Evolutionary conservation across 2,329 filamentous ascomycete genomes (phyloP).

Genomic region (Volutella citrinella): DNA sequence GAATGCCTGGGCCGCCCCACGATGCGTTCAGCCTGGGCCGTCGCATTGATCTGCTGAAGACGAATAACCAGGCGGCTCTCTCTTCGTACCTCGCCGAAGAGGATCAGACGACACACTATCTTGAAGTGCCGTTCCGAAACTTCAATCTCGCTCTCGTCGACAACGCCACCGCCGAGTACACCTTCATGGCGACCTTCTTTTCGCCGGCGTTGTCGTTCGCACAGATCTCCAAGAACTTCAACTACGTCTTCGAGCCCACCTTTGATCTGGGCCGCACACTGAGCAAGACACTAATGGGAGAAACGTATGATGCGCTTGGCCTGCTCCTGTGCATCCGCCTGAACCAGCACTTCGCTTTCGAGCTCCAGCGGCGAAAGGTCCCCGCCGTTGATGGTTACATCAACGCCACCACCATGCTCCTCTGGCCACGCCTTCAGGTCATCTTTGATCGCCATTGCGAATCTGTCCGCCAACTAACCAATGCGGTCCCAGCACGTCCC

Average conservation of each 20-base stretch:
- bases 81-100: slow-evolving; percentile 91
- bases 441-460: slow-evolving; percentile 93
- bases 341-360: slow-evolving; percentile 92
- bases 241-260: slow-evolving; percentile 84
- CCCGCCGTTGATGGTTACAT: slow-evolving; percentile 88
- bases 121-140: slow-evolving; percentile 88
- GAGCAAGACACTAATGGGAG: slow-evolving; percentile 72
- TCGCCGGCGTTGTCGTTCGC: slow-evolving; percentile 71
- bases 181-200: slow-evolving; percentile 89
- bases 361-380: slow-evolving; percentile 85
- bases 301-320: slow-evolving; percentile 80
- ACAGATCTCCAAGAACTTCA: slow-evolving; percentile 77
- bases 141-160: slow-evolving; percentile 94
- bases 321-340: slow-evolving; percentile 87
- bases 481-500: slow-evolving; percentile 45
- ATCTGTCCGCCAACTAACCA: slow-evolving; percentile 66
- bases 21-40: slow-evolving; percentile 89
- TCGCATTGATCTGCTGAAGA: slow-evolving; percentile 77
- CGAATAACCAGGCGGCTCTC: slow-evolving; percentile 69
- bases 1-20: slow-evolving; percentile 58
- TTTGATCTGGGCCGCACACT: slow-evolving; percentile 78
- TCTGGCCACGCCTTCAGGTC: slow-evolving; percentile 93
- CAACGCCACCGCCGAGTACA: slow-evolving; percentile 92
- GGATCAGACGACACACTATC: slow-evolving; percentile 78
- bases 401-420: slow-evolving; percentile 90